Base-by-base conservation (phyloP, 2,329 filamentous ascomycete species). In the Didymella exigua region DNA sequence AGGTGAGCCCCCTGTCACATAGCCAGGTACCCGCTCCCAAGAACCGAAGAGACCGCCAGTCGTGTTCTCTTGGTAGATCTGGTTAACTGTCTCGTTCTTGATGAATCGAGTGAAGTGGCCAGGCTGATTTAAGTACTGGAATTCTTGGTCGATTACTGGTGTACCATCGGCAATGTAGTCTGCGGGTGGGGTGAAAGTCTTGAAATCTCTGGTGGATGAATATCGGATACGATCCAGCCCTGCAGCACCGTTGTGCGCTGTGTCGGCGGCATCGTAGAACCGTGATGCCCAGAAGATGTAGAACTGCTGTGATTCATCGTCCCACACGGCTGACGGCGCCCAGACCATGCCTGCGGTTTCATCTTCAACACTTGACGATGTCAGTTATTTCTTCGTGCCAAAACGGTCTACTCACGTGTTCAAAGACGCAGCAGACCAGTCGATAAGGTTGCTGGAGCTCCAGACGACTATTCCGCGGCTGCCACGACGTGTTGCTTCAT, bases 231-330 rank as follows among this genome's bases (percentile, higher is more conserved):
- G 37, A 4, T 58, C 50, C 5, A 49, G 34, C 3, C 36, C 41
- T n/a, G 54, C 53, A 10, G 44, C 34, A n/a, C 56, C 53, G 13
- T 46, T 49, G 31, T 47, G 59, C 11, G 23, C 54, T 21, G 24
- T 48, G n/a, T 56, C 57, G 19, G 27, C 44, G 14, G 37, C 49
- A 31, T 81, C 5, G n/a, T 52, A 52, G 2, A 46, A 26, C 2
- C 41, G 56, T 18, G 45, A 52, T 16, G 31, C 38, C 46, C 24
- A 53, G 30, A 42, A 47, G n/a, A 46, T 46, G 27, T 49, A 56
- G 41, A 48, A 61, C 26, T 50, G 52, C 29, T 45, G 55, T 24
- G 24, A 52, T 13, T 36, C 40, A 11, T 51, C 40, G 18, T 58
- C 51, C 34, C 41, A 61, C 2, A 61, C 55, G 1, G 58, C 55